Evolutionary conservation across 495 filamentous ascomycete species (phyloP).

Genomic region (Lophiotrema nucula): DNA sequence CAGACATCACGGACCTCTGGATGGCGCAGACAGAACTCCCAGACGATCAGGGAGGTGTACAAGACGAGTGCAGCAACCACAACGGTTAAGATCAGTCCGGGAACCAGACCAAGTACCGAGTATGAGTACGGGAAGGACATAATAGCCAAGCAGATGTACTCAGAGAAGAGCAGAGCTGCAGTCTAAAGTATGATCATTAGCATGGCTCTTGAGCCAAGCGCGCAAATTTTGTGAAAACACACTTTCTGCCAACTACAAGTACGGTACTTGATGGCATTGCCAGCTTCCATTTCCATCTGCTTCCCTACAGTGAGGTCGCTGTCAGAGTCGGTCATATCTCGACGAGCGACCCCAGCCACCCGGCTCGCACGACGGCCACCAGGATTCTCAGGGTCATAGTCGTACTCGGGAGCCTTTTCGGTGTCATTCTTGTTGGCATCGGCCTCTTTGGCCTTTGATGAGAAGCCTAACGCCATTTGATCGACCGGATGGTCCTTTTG

Average conservation of each 20-base stretch:
- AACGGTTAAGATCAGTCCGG: slow-evolving; percentile 77
- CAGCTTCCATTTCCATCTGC: slow-evolving; percentile 76
- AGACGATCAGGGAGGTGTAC: slow-evolving; percentile 81
- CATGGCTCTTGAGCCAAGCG: not conserved
- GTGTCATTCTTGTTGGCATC: slow-evolving; percentile 3
- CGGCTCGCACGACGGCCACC: slow-evolving; percentile 35
- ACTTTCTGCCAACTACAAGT: slow-evolving; percentile 92
- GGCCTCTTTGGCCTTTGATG: slow-evolving; percentile 15
- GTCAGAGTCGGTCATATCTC: slow-evolving; percentile 36
- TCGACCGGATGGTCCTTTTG: slow-evolving; percentile 43
- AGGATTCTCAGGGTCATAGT: slow-evolving; percentile 31
- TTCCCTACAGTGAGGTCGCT: slow-evolving; percentile 56
- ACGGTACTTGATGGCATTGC: slow-evolving; percentile 77
- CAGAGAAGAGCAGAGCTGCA: slow-evolving; percentile 80
- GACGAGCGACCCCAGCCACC: slow-evolving; percentile 24
- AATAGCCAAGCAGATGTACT: slow-evolving; percentile 91
- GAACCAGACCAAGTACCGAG: slow-evolving; percentile 80
- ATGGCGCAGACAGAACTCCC: slow-evolving; percentile 83
- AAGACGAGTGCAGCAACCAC: slow-evolving; percentile 71
- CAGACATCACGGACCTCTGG: slow-evolving; percentile 87
- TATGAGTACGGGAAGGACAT: slow-evolving; percentile 95
- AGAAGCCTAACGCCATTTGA: slow-evolving; percentile 54
- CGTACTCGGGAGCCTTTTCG: not conserved
- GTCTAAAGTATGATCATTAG: slow-evolving; percentile 52
- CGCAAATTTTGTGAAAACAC: slow-evolving; percentile 22